phyloP scores from a whole-genome alignment of 306 rosid genomes.

The peach (Prunus persica) region Prunus_persica_NCBIv2 NC_034010.1:5254001-5254500 shows the following conservation, averaged over 20 bases:
- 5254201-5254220: not conserved
- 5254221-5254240: not conserved
- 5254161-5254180: too few species aligned
- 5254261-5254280: not conserved
- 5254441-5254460: not conserved
- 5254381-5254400: not conserved
- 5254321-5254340: not conserved
- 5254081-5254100: too few species aligned
- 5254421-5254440: not conserved
- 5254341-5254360: not conserved
- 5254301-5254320: not conserved
- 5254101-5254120: too few species aligned
- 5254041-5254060: too few species aligned
- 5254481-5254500: not conserved
- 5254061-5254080: too few species aligned
- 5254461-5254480: not conserved
- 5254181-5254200: too few species aligned
- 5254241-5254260: not conserved
- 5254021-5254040: too few species aligned
- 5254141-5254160: too few species aligned
- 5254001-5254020: too few species aligned
- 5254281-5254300: not conserved
- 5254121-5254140: too few species aligned
- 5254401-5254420: not conserved
- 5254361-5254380: not conserved